A percentile compares a stretch with the other conserved stretches of the same genome.
phyloP scores from a whole-genome alignment of 2,329 filamentous ascomycete genomes.

The Aphanoascus verrucosus region DNA sequence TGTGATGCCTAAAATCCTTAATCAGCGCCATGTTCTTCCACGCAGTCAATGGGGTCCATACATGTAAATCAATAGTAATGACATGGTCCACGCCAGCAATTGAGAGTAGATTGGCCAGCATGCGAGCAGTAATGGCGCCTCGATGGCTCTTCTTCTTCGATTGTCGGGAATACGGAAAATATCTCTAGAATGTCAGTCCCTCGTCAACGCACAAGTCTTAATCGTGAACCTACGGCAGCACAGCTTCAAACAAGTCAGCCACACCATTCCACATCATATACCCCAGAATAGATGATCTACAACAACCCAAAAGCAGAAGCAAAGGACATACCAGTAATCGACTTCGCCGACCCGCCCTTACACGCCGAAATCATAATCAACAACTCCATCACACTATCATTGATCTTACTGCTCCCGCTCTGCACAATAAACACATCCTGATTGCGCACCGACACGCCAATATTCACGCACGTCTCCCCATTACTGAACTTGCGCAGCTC shows the following conservation, averaged over 20 bases:
- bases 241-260: conserved; percentile 27
- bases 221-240: conserved; percentile 41
- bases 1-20: conserved; percentile 54
- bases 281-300: no score
- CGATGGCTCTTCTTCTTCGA: conserved; percentile 98
- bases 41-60: conserved; percentile 29
- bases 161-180: conserved; percentile 98
- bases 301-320: neutral
- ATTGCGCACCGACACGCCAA: conserved; percentile 67
- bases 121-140: conserved; percentile 89
- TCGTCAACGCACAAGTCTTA: conserved; percentile 14
- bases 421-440: conserved; percentile 99
- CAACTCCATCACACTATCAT: conserved; percentile 98
- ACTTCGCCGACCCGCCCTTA: conserved; percentile 93
- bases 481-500: conserved; percentile 58
- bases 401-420: conserved; percentile 90
- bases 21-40: neutral
- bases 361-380: conserved; percentile 98
- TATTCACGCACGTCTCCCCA: conserved; percentile 59
- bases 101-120: conserved; percentile 88
- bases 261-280: neutral
- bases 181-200: conserved; percentile 40
- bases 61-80: conserved; percentile 90
- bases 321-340: conserved; percentile 70
- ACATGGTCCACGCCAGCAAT: conserved; percentile 95